phyloP scores from a whole-genome alignment of 2,329 filamentous ascomycete species.

The Dryadomyces sulphureus region DNA sequence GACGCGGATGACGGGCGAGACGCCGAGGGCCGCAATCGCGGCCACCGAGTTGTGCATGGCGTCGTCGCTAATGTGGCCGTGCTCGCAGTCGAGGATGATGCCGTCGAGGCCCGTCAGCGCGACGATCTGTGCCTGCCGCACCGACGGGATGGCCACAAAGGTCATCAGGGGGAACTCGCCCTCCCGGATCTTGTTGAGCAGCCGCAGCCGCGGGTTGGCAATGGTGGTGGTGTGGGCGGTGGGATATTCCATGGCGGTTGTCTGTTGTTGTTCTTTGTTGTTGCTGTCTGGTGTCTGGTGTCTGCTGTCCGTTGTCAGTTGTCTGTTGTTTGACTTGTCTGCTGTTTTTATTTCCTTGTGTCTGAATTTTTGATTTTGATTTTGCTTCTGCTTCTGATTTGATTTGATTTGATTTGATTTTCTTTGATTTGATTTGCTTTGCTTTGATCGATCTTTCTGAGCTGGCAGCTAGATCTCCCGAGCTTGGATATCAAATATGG shows the following conservation, averaged over 20 bases:
- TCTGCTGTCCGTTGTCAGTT: no score
- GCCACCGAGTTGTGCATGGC: constrained; percentile 39
- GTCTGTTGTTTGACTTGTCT: no score
- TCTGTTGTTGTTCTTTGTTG: background rate
- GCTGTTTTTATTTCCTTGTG: no score
- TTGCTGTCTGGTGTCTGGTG: no score
- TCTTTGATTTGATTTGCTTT: no score
- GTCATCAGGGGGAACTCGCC: constrained; percentile 25
- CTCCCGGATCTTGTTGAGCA: constrained; percentile 18
- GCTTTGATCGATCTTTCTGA: no score
- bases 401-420: no score
- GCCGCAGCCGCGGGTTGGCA: constrained; percentile 4
- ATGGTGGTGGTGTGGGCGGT: constrained; percentile 13
- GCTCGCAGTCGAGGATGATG: constrained; percentile 36
- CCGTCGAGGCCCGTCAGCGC: constrained; percentile 32
- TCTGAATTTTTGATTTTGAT: no score
- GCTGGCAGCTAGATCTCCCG: no score
- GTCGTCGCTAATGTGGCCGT: constrained; percentile 35
- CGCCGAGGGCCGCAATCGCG: constrained; percentile 31
- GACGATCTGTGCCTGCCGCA: constrained; percentile 32
- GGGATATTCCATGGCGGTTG: background rate
- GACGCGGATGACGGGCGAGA: constrained; percentile 26
- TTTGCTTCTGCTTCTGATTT: no score
- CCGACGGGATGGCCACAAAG: constrained; percentile 31
- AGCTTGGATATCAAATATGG: no score